A percentile compares a stretch with the other conserved stretches of the same genome.
phyloP scores from a whole-genome alignment of 371 early-diverging fungal genomes.

The Coemansia sp. region DNA sequence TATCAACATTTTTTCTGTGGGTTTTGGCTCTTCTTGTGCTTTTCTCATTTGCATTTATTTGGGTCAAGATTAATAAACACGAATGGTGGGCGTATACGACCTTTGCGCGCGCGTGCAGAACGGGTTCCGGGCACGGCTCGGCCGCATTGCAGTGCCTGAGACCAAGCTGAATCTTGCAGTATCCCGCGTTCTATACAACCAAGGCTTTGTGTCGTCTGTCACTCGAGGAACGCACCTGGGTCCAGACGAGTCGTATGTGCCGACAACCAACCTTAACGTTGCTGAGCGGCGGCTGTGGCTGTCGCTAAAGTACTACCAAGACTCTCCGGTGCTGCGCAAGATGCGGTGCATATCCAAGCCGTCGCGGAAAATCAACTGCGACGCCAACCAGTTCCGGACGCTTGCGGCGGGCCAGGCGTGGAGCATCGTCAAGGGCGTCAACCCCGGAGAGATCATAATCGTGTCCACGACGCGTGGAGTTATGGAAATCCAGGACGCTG shows the following conservation, averaged over 20 bases:
- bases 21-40: not conserved
- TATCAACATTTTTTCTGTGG: not conserved
- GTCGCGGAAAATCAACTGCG: slow-evolving; percentile 76
- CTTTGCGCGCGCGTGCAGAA: slow-evolving; percentile 92
- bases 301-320: slow-evolving; percentile 87
- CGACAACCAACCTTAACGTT: slow-evolving; percentile 79
- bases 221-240: slow-evolving; percentile 76
- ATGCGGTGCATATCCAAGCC: slow-evolving; percentile 82
- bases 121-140: slow-evolving; percentile 79
- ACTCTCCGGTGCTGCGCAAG: slow-evolving; percentile 72
- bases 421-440: slow-evolving; percentile 75
- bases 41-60: not conserved
- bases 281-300: slow-evolving; percentile 92
- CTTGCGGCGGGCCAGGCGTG: slow-evolving; percentile 71
- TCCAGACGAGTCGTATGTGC: slow-evolving; percentile 66
- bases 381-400: slow-evolving; percentile 74
- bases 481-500: slow-evolving; percentile 87
- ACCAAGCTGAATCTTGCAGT: slow-evolving; percentile 87
- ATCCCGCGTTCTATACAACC: slow-evolving; percentile 81
- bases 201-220: slow-evolving; percentile 86
- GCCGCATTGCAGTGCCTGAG: slow-evolving; percentile 84
- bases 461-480: slow-evolving; percentile 88
- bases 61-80: no score
- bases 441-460: slow-evolving; percentile 90
- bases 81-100: slow-evolving; percentile 82